Percentiles rank a stretch among this genome's conserved stretches.
Evolutionary conservation across 805 yeast genomes (phyloP).

Genomic region (Sugiyamaella qingdaonensis): DNA sequence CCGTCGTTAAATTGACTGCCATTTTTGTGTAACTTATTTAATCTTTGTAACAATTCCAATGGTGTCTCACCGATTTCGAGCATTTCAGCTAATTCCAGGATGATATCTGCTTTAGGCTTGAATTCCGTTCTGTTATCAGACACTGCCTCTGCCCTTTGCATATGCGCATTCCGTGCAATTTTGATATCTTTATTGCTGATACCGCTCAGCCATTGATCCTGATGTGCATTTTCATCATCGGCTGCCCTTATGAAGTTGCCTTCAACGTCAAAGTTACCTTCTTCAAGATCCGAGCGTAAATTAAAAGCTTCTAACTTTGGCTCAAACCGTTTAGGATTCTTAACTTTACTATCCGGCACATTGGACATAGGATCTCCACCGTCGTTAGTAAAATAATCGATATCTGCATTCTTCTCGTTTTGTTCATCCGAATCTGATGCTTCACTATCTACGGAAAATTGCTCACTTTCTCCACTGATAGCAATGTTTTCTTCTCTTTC

Average conservation of each 20-base stretch:
- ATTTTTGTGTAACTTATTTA: conserved; percentile 24
- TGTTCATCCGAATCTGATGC: conserved; percentile 25
- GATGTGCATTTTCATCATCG: conserved; percentile 34
- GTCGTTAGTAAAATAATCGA: conserved; percentile 20
- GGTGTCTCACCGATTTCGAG: conserved; percentile 60
- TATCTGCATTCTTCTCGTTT: conserved; percentile 19
- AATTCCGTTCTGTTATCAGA: conserved; percentile 13
- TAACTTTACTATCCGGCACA: conserved; percentile 5
- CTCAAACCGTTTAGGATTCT: conserved; percentile 14
- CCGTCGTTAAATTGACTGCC: too few relatives aligned
- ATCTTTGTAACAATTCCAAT: conserved; percentile 49
- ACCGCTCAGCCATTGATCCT: conserved; percentile 40
- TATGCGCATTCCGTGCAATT: conserved; percentile 36
- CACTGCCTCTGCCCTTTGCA: conserved; percentile 22
- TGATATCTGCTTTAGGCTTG: conserved; percentile 7
- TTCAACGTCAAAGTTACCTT: conserved; percentile 56
- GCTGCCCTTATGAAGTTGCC: conserved; percentile 53
- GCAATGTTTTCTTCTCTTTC: conserved; percentile 29
- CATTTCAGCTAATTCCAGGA: conserved; percentile 36
- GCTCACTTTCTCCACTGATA: conserved; percentile 27
- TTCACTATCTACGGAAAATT: conserved; percentile 16
- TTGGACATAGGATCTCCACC: conserved; percentile 10
- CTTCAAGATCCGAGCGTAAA: conserved; percentile 50
- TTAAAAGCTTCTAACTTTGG: conserved; percentile 61
- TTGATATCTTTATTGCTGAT: conserved; percentile 36